Base-by-base conservation (phyloP, 1,139 yeast species). In the Suhomyces maxii region DNA sequence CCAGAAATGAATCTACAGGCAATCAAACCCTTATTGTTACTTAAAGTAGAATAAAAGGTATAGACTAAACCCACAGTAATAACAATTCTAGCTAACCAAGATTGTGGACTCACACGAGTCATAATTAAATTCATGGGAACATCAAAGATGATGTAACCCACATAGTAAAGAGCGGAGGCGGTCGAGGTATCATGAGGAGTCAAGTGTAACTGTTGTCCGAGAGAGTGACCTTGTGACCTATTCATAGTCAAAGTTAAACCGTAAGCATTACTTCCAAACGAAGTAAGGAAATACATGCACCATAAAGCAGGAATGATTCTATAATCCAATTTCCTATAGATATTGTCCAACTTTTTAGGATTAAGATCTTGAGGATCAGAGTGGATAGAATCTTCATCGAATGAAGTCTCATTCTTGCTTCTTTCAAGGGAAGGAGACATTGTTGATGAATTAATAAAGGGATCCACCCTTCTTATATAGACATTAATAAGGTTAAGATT, bases 201-300 rank as follows among this genome's bases (percentile, higher is more conserved):
- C 45, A 87, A 70, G 1, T 69, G 54, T 39, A 89, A 73, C 11
- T 80, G 65, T 52, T 78, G 83, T 1, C 60, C 57, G 49, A 88
- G 67, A 0, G 95, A 85, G 58, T 89, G 90, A 2, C 84, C 83
- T 32, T 65, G 66, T 30, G 72, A 76, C 34, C 69, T 56, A 65
- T 89, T 89, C 96, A 89, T 89, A 7, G 96, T 89, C 53, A 88
- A 73, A 0, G 96, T 79, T 49, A 83, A 79, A 50, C 96, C 96
- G 58, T 86, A 89, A 26, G 88, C 86, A 38, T 82, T 81, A 5
- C 85, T 76, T 1, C 95, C 95, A 63, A 86, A 87, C 1, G 95
- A 87, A 0, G 90, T 82, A 46, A 89, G 70, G 58, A 89, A 89
- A 63, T 89, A 89, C 50, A 89, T 69, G 42, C 80, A 69, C 96